Percentiles rank a stretch among this genome's conserved stretches.
phyloP scores from a whole-genome alignment of 148 eudicot species.

The Rhododendron williamsianum region DNA sequence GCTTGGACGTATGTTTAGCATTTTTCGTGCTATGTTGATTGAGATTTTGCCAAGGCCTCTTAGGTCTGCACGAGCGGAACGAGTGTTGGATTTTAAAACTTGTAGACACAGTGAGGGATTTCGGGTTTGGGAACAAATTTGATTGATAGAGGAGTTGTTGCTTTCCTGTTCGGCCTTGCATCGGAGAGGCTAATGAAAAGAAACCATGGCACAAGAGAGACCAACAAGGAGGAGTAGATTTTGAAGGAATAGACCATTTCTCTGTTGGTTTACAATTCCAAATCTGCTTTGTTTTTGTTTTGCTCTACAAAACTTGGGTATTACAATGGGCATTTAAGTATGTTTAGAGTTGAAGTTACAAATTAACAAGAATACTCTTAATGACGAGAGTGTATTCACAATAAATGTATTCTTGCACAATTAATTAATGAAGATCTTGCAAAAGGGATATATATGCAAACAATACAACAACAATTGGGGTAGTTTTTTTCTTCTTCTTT shows the following conservation, averaged over 20 bases:
- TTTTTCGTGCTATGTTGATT: not conserved
- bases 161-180: not conserved
- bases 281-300: not conserved
- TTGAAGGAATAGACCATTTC: not conserved
- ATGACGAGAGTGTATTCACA: too few species aligned
- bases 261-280: not conserved
- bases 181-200: not conserved
- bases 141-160: not conserved
- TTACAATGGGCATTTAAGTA: too few species aligned
- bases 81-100: conserved; percentile 1
- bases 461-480: too few species aligned
- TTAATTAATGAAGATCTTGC: too few species aligned
- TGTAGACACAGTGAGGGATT: not conserved
- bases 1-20: not conserved
- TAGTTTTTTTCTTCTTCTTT: too few species aligned
- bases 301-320: not conserved
- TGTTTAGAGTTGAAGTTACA: too few species aligned
- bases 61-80: not conserved
- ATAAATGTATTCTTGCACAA: too few species aligned
- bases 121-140: not conserved
- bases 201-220: not conserved
- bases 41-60: conserved; percentile 17
- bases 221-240: not conserved
- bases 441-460: too few species aligned
- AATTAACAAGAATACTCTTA: too few species aligned